phyloP scores from a whole-genome alignment of 805 yeast genomes.

The Candida endomychidarum region DNA sequence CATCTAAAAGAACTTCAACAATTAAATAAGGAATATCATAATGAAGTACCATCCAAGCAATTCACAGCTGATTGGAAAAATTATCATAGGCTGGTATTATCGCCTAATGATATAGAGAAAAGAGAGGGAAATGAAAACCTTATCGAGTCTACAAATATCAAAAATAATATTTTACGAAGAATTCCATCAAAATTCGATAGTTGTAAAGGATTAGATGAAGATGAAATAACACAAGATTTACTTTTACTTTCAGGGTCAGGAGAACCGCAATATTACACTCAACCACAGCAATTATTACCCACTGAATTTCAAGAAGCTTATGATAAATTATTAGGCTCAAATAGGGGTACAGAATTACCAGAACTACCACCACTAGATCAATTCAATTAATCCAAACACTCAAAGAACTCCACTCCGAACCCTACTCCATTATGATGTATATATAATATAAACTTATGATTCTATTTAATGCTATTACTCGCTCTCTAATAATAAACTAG shows the following conservation, averaged over 20 bases:
- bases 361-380: conserved; percentile 1
- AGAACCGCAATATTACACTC: too few relatives aligned
- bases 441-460: too few relatives aligned
- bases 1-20: conserved; percentile 27
- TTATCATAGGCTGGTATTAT: conserved; percentile 14
- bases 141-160: conserved; percentile 23
- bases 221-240: conserved; percentile 27
- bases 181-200: conserved; percentile 13
- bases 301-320: conserved; percentile 5
- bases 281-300: too few relatives aligned
- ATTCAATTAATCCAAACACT: not conserved
- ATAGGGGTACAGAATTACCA: not conserved
- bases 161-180: conserved; percentile 12
- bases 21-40: conserved; percentile 30
- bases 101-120: conserved; percentile 1
- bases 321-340: conserved; percentile 2
- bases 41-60: conserved; percentile 17
- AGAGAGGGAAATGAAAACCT: not conserved
- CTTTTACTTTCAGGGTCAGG: conserved; percentile 2
- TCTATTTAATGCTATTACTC: conserved; percentile 13
- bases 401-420: too few relatives aligned
- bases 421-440: too few relatives aligned
- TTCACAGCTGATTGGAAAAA: conserved; percentile 11
- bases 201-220: conserved; percentile 22
- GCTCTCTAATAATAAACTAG: conserved; percentile 70